Evolutionary conservation across 176 grass and related monocot genomes (phyloP).

Genomic region (Raddia guianensis): DNA sequence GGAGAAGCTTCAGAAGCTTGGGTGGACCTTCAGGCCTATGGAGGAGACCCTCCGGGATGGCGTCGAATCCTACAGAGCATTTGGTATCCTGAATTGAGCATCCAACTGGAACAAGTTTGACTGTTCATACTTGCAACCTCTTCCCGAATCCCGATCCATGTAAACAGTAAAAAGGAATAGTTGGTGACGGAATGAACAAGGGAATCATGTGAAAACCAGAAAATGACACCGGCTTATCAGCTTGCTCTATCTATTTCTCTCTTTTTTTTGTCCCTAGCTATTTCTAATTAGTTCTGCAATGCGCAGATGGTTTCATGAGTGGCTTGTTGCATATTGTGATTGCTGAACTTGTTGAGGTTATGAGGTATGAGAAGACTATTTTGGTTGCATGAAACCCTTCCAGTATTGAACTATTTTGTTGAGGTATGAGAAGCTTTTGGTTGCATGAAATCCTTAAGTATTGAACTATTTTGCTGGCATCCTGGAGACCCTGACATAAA

Average conservation of each 20-base stretch:
- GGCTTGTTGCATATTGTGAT: not conserved
- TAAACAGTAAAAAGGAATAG: not conserved
- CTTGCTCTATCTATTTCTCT: not conserved
- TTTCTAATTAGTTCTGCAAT: not conserved
- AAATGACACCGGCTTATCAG: not conserved
- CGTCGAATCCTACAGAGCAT: conserved; percentile 52
- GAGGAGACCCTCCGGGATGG: conserved; percentile 47
- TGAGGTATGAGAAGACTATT: not conserved
- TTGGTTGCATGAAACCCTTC: no score
- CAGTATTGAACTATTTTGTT: no score
- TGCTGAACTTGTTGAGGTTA: not conserved
- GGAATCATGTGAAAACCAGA: not conserved
- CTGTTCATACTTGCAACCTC: not conserved
- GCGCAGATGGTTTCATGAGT: not conserved
- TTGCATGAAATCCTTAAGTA: no score
- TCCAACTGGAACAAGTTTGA: not conserved
- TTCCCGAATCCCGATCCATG: not conserved
- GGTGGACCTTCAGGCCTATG: conserved; percentile 44
- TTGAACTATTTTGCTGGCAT: no score
- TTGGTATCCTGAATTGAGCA: conserved; percentile 40
- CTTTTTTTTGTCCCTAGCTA: not conserved
- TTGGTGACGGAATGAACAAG: not conserved
- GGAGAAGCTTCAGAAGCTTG: conserved; percentile 49
- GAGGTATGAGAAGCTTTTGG: no score
- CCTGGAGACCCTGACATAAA: no score